A percentile compares a stretch with the other conserved stretches of the same genome.
Evolutionary conservation across 2,329 filamentous ascomycete genomes (phyloP).

Genomic region (Graphium sp.): DNA sequence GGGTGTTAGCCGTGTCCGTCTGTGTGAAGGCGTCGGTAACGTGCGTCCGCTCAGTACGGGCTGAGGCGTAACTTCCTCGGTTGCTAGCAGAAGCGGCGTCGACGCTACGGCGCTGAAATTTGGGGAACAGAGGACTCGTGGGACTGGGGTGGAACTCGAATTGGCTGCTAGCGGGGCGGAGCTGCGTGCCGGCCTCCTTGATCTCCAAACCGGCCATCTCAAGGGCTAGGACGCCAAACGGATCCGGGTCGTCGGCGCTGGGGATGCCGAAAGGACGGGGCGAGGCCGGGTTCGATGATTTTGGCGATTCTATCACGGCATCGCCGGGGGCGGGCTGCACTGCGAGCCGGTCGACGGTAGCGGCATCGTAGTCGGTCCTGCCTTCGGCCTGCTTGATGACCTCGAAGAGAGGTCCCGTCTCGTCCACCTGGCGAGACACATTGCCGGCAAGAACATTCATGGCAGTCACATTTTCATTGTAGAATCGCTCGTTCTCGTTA

Average conservation of each 20-base stretch:
- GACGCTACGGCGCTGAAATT: conserved; percentile 47
- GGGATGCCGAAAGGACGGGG: conserved; percentile 58
- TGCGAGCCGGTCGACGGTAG: conserved; percentile 45
- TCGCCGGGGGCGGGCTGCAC: conserved; percentile 63
- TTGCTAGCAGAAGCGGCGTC: conserved; percentile 48
- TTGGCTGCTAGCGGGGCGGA: conserved; percentile 57
- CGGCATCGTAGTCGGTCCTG: conserved; percentile 55
- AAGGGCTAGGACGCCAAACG: conserved; percentile 79
- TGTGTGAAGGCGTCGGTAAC: conserved; percentile 55
- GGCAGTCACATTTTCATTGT: conserved; percentile 28
- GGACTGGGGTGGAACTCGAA: conserved; percentile 72
- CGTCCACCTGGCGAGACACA: conserved; percentile 33
- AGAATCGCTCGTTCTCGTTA: conserved; percentile 45
- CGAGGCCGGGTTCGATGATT: conserved; percentile 11
- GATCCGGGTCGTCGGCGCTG: conserved; percentile 68
- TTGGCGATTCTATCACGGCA: conserved; percentile 33
- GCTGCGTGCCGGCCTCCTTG: conserved; percentile 60
- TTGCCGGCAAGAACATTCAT: conserved; percentile 41
- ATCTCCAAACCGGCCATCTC: conserved; percentile 83
- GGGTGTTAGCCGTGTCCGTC: conserved; percentile 35
- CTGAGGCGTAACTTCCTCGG: conserved; percentile 60
- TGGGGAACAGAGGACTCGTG: conserved; percentile 51
- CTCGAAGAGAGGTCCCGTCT: conserved; percentile 49
- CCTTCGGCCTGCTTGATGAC: conserved; percentile 83
- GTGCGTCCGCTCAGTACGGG: conserved; percentile 50